Evolutionary conservation across 352 stramenopile species (phyloP).

Genomic region (Phytophthora podocarpi): DNA sequence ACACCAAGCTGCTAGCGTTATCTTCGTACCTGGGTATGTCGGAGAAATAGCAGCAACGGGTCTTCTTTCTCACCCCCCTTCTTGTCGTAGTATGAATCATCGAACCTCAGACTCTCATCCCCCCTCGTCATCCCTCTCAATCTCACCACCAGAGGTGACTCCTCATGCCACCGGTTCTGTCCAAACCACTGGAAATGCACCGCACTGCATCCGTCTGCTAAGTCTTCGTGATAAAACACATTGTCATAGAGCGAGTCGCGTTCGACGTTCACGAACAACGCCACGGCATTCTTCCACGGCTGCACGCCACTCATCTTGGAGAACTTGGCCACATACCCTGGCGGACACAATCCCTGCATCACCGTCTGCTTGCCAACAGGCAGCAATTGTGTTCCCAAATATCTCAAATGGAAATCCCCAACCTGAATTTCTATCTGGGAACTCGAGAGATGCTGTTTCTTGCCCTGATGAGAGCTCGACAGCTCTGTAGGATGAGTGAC

Average conservation of each 20-base stretch:
- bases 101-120: conserved; percentile 33
- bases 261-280: conserved; percentile 52
- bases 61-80: background rate
- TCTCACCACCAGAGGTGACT: conserved; percentile 36
- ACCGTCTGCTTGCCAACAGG: conserved; percentile 47
- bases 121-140: conserved; percentile 36
- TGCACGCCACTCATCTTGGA: conserved; percentile 48
- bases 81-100: conserved; percentile 32
- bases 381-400: conserved; percentile 51
- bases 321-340: conserved; percentile 26
- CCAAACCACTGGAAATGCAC: conserved; percentile 73
- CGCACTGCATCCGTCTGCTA: background rate
- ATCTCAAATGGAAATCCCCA: conserved; percentile 44
- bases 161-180: conserved; percentile 32
- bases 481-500: background rate
- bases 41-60: conserved; percentile 59
- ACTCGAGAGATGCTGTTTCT: conserved; percentile 3
- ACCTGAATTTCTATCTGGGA: conserved; percentile 39
- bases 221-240: conserved; percentile 43
- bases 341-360: conserved; percentile 45
- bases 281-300: conserved; percentile 49
- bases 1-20: background rate
- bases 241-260: too few relatives aligned
- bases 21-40: conserved; percentile 40
- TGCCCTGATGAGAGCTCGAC: background rate